Evolutionary conservation across 805 yeast genomes (phyloP), one percentile per base, ranked within the genome.

Genomic region (Saccharomycopsis babjevae): DNA sequence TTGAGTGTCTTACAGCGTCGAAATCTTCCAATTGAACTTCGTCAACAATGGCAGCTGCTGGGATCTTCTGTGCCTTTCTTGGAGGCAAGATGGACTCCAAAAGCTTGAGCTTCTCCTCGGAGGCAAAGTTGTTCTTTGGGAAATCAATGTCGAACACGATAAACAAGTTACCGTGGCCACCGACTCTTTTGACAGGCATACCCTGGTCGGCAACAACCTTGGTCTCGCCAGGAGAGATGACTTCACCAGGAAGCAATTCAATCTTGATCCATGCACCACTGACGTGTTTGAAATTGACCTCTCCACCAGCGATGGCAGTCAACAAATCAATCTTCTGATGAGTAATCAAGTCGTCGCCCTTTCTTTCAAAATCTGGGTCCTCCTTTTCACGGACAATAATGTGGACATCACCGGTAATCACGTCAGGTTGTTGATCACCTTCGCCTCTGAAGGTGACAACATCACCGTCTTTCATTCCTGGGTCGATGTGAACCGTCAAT

Each of bases 251-350:
- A 58, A 87, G 76, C 65, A 92, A 83, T 43, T 82, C 78, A 62
- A 91, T 83, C 79, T 91, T 89, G 70, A 93, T 77, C 81, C 84
- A 90, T 69, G 91, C 97, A 66, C 97, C 97, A 67, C 90, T 88
- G 62, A 94, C 84, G 71, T 93, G 97, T 78, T 91, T 81, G 72
- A 94, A 78, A 42, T 88, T 85, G 72, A 94, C 80, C 64, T 86
- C 85, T 69, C 99, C 99, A 72, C 99, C 99, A 56, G 97, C 96
- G 68, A 94, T 81, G 36, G 99, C 97, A 30, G 98, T 91, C 71
- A 93, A 79, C 67, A 94, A 80, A 74, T 94, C 98, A 69, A 94
- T 78, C 77, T 90, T 91, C 67, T 89, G 90, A 71, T 86, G 89
- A 74, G 86, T 86, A 72, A 80, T 80, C 70, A 94, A 82, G 73